Base-by-base conservation (phyloP, 1,139 yeast genomes). In the Geotrichum europaeum region DNA sequence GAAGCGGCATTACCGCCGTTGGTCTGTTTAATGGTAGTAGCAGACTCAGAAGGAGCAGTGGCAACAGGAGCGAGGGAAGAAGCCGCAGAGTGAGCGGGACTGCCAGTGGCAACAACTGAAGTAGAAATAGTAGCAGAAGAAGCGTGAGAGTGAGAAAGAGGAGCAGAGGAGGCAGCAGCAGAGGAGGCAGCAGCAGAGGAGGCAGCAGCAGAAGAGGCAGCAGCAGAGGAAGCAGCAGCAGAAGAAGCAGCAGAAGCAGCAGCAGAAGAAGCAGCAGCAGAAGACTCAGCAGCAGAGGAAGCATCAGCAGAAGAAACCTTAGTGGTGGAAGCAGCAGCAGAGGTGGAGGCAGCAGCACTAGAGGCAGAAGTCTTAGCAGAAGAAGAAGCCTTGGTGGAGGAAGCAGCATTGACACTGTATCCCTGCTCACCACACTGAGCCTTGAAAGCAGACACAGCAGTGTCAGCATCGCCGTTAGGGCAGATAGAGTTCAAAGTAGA, bases 401-500 rank as follows among this genome's bases (percentile, higher is more conserved):
- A 56, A 2, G 72, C 57, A 7, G 76, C 62, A 3, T 76, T 65
- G 12, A 77, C 65, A n/a, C 77, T 57, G 25, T 76, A 65, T 9
- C 78, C 61, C 36, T 53, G 56, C 30, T 53, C 60, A 32, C 59
- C 54, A 55, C 76, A 65, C 43, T 74, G 62, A n/a, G 74, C 63
- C 73, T 81, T 72, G 74, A 88, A 87, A 34, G 86, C 80, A 53
- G 77, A 64, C 67, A 76, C 76, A 62, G 96, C 96, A 61, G 79
- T 74, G 59, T 76, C 82, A 52, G 85, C 78, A 60, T 78, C 76
- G 65, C 80, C 86, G 66, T 77, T 73, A 65, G 95, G 94, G 78
- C 96, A 89, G 64, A 78, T 79, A 62, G 77, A 71, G 61, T 80
- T 75, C 75, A 89, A 79, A 78, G 96, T 89, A 60, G 75, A 65